phyloP scores from a whole-genome alignment of 2,329 filamentous ascomycete genomes.

The Bipolaris gigantea region DNA sequence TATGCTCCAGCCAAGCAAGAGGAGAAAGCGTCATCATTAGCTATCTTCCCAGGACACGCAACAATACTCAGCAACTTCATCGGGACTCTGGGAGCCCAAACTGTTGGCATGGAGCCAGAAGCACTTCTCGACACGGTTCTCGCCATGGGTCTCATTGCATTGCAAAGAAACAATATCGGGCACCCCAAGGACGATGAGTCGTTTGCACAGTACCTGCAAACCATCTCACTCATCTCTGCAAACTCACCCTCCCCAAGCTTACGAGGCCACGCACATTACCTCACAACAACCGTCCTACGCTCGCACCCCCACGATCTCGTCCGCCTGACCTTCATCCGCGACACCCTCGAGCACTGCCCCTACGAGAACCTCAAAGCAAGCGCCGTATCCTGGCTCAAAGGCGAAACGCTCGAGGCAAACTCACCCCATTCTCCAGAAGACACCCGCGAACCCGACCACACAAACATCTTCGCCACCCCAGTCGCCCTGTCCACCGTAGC shows the following conservation, averaged over 20 bases:
- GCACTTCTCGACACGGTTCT: constrained; percentile 59
- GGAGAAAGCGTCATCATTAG: constrained; percentile 43
- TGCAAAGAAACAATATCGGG: constrained; percentile 51
- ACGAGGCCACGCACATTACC: constrained; percentile 53
- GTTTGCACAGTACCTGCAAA: constrained; percentile 57
- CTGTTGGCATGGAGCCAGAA: constrained; percentile 49
- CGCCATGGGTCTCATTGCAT: constrained; percentile 54
- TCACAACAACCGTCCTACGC: constrained; percentile 54
- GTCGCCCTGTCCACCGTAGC: constrained; percentile 53
- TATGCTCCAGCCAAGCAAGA: constrained; percentile 48
- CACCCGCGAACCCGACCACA: constrained; percentile 14
- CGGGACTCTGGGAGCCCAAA: constrained; percentile 43
- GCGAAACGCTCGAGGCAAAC: constrained; percentile 57
- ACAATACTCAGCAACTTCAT: constrained; percentile 57
- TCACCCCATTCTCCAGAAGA: constrained; percentile 24
- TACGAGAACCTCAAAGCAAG: constrained; percentile 59
- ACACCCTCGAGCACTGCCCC: constrained; percentile 57
- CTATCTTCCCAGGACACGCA: constrained; percentile 58
- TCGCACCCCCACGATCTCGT: constrained; percentile 56
- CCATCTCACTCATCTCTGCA: constrained; percentile 52
- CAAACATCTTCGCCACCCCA: constrained; percentile 52
- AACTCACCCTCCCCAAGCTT: constrained; percentile 53
- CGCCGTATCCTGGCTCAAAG: constrained; percentile 63
- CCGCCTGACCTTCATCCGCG: constrained; percentile 58
- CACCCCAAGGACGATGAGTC: constrained; percentile 54